phyloP scores from a whole-genome alignment of 2,329 filamentous ascomycete genomes.

The Ophiognomonia clavigignenti-juglandacearum region DNA sequence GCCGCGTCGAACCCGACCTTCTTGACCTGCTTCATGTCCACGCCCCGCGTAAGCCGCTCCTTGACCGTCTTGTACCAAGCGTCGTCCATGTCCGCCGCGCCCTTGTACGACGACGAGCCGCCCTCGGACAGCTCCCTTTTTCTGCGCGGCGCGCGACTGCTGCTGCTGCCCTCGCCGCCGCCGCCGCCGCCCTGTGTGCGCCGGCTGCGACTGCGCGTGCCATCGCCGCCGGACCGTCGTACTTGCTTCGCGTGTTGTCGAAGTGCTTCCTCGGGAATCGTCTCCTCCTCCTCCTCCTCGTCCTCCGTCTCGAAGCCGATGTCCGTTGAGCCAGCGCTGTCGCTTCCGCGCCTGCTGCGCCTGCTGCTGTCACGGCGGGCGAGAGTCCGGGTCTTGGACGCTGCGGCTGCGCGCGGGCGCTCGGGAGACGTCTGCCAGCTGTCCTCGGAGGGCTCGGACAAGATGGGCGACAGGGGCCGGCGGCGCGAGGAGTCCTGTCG shows the following conservation, averaged over 20 bases:
- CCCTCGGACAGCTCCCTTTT: background rate
- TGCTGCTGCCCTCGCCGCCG: background rate
- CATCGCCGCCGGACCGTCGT: too few relatives aligned
- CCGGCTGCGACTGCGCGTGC: background rate
- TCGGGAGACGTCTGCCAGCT: background rate
- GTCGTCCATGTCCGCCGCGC: slow-evolving; percentile 9
- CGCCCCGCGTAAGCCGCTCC: slow-evolving; percentile 8
- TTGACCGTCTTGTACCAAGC: slow-evolving; percentile 10
- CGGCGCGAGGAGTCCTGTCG: slow-evolving; percentile 5
- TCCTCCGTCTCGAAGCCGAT: too few relatives aligned
- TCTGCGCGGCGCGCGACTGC: background rate
- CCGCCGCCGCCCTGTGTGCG: background rate
- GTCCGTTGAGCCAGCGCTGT: too few relatives aligned
- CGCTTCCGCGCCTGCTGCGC: too few relatives aligned
- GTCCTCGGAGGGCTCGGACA: slow-evolving; percentile 9
- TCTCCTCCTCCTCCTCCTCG: too few relatives aligned
- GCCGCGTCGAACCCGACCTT: slow-evolving; percentile 13
- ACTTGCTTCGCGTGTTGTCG: too few relatives aligned
- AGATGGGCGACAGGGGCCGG: slow-evolving; percentile 7
- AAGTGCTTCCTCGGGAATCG: too few relatives aligned
- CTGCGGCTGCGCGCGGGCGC: background rate
- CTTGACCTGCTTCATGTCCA: slow-evolving; percentile 11
- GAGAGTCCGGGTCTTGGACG: background rate
- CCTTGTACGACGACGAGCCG: background rate
- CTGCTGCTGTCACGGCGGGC: too few relatives aligned